phyloP scores from a whole-genome alignment of 345 rosid species.

The Balakata baccata region DNA sequence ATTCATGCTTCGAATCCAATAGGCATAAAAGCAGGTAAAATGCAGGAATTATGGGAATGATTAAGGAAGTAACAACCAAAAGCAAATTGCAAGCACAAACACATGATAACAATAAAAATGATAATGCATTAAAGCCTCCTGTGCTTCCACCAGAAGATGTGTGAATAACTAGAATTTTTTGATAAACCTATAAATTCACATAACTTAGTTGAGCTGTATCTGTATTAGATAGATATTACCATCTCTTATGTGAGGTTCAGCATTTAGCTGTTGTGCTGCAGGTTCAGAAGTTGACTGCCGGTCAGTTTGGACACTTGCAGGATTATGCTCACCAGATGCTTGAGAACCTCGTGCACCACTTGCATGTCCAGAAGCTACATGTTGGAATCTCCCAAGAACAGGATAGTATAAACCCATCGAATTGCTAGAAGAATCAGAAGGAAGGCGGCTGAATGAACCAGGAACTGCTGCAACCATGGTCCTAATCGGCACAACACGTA shows the following conservation, averaged over 20 bases:
- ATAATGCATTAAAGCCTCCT: constrained; percentile 6
- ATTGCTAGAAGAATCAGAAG: constrained; percentile 52
- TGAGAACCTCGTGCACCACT: constrained; percentile 38
- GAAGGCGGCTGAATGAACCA: constrained; percentile 42
- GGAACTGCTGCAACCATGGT: constrained; percentile 65
- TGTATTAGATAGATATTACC: constrained; percentile 35
- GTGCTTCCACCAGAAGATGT: background rate
- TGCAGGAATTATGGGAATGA: too few relatives aligned
- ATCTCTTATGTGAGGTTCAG: constrained; percentile 36
- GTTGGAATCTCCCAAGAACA: constrained; percentile 50
- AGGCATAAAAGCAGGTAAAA: background rate
- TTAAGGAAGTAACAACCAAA: background rate
- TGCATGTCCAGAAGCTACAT: constrained; percentile 39
- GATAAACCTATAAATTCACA: constrained; percentile 2
- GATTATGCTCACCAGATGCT: constrained; percentile 34
- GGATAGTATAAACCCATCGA: constrained; percentile 49
- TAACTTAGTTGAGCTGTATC: constrained; percentile 1
- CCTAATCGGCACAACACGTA: constrained; percentile 60
- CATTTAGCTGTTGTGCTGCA: constrained; percentile 30
- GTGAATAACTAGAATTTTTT: background rate
- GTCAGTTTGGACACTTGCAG: constrained; percentile 35
- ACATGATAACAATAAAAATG: background rate
- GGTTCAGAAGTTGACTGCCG: constrained; percentile 39
- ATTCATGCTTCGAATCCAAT: background rate
- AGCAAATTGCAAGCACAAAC: background rate